Evolutionary conservation across 129 eudicot species (phyloP), one percentile per base, ranked within the genome.

Genomic region (Chrysanthemum makinoi): DNA sequence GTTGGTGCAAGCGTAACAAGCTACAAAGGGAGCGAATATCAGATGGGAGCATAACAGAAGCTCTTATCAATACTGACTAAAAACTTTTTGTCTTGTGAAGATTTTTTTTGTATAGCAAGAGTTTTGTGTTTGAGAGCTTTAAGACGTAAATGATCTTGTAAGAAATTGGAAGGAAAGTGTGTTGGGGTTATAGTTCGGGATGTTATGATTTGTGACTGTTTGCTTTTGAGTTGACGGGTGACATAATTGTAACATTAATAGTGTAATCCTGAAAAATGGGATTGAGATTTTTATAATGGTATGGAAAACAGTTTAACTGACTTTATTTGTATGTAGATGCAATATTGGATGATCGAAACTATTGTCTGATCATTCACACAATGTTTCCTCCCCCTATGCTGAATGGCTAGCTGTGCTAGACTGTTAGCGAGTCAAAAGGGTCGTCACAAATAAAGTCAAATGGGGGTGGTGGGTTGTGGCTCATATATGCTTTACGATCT

Each of bases 1-100:
- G 98, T 44, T 92, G 98, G 98, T 89, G 96, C 80, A 83, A 87
- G 66, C 89, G 80, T 6, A 82, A 52, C 55, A 78, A 57, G 35
- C 68, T 69, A 75, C 79, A 72, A 47, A 63, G 62, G 17, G 83
- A 72, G 54, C 72, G 52, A 52, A 63, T 65, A 22, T 76, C 74
- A 33, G 86, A 66, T 76, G 81, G 46, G 68, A 77, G 78, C 76
- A 81, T 58, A 66, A 63, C 76, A 10, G 74, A 52, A 60, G 46
- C 66, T 72, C 66, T 72, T 35, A 70, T 80, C 5, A 50, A 30
- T 70, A 66, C 77, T 57, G 59, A 82, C 81, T 55, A 61, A 70
- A 66, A 33, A 49, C 26, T 73, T 50, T 64, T 74, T 61, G 50
- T 72, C 7, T 16, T 43, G 59, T 67, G 62, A 64, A 61, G 47